phyloP scores from a whole-genome alignment of 257 asterid genomes.

The Penstemon davidsonii region DNA sequence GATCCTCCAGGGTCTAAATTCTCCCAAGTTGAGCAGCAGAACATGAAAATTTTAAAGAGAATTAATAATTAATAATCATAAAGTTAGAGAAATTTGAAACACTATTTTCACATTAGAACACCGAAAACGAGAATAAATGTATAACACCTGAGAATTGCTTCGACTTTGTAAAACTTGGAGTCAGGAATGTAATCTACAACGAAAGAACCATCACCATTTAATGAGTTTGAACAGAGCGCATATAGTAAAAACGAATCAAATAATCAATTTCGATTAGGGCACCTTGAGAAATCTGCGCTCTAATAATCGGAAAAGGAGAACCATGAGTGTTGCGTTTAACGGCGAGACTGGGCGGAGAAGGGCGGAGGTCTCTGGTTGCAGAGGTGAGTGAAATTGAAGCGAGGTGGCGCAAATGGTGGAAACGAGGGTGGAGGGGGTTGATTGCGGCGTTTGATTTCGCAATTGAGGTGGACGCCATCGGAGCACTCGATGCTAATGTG shows the following conservation, averaged over 20 bases:
- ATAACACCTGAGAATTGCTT: slow-evolving; percentile 81
- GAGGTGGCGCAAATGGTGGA: slow-evolving; percentile 26
- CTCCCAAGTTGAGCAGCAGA: slow-evolving; percentile 33
- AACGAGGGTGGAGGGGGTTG: slow-evolving; percentile 26
- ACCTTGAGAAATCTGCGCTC: slow-evolving; percentile 58
- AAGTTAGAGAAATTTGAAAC: slow-evolving; percentile 17
- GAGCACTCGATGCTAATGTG: slow-evolving; percentile 26
- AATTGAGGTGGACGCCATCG: slow-evolving; percentile 40
- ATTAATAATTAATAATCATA: background rate
- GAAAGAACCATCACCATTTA: slow-evolving; percentile 26
- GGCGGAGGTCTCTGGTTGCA: slow-evolving; percentile 26
- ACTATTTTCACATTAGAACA: background rate
- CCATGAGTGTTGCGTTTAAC: slow-evolving; percentile 28
- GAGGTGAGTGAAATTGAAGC: slow-evolving; percentile 33
- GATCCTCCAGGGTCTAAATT: slow-evolving; percentile 86
- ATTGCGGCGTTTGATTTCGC: slow-evolving; percentile 31
- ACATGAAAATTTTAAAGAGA: slow-evolving; percentile 10
- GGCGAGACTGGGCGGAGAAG: slow-evolving; percentile 30
- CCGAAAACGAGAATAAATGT: background rate
- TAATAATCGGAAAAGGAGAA: slow-evolving; percentile 41
- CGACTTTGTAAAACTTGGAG: slow-evolving; percentile 82
- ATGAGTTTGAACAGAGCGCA: slow-evolving; percentile 3
- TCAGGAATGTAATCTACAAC: slow-evolving; percentile 63
- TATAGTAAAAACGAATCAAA: background rate
- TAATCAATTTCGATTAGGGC: background rate